Evolutionary conservation across 176 grass and related monocot species (phyloP), one percentile per base, ranked within the genome.

Genomic region (Dactylis glomerata): DNA sequence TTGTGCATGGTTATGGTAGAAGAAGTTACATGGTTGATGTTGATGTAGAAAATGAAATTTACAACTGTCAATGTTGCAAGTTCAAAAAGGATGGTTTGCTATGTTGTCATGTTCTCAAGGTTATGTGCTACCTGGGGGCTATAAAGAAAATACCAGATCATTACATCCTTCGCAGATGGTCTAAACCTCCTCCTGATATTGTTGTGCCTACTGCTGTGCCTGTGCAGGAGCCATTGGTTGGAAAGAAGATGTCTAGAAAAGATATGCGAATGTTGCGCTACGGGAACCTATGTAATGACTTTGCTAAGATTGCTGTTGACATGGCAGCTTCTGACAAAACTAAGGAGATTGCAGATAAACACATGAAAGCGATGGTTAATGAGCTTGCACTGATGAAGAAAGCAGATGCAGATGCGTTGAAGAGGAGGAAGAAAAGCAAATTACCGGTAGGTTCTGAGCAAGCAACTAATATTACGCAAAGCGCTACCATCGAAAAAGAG

Each of bases 211-310:
- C 2, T 13, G 12, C 12, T 46, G 12, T 1, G 12, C 10, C 0
- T n/a, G n/a, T n/a, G 3, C 11, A 0, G 0, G 2, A 13, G 13
- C 0, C 0, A 13, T 12, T 12, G 2, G 2, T 15, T 15, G 44
- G 44, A 1, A 13, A 46, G 50, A 12, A 12, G 13, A 6, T 50
- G 4, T 50, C 5, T 7, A 52, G 19, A 6, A 52, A 52, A 8
- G 17, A 52, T 0, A 52, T 52, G 50, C 6, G 19, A 5, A 0
- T 52, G 1, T 14, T 22, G 50, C 19, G 50, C 1, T 52, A 20
- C 22, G 50, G 50, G 2, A 52, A 52, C 1, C 5, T 52, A 0
- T 52, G 50, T 4, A 20, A 1, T 52, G 50, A 52, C 0, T 52
- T 52, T 52, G 4, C 17, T 1, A 10, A 6, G 6, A 4, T 52